Conservation (phyloP, 768 basidiomycete genomes). For the Pleurotus tuber-regium region DNA sequence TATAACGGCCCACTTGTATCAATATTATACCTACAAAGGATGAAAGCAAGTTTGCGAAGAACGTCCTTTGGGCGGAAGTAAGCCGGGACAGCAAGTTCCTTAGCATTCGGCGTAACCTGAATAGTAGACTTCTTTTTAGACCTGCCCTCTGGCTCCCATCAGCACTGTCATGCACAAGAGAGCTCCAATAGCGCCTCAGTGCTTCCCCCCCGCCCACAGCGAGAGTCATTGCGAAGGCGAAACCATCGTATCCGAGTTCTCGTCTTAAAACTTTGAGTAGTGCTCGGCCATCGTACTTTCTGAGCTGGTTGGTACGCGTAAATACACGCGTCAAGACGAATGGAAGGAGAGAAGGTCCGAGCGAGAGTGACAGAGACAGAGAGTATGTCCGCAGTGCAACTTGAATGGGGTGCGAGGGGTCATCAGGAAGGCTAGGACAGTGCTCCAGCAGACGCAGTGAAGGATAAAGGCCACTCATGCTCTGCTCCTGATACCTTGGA, state of each 20-base stretch:
- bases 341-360: slow-evolving; percentile 64
- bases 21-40: slow-evolving; percentile 56
- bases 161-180: background rate
- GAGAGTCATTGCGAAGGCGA: slow-evolving; percentile 66
- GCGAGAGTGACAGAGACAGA: slow-evolving; percentile 59
- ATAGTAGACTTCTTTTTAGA: too few species aligned
- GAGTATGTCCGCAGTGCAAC: slow-evolving; percentile 67
- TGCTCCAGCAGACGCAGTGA: slow-evolving; percentile 9
- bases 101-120: background rate
- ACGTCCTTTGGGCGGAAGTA: slow-evolving; percentile 43
- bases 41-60: slow-evolving; percentile 55
- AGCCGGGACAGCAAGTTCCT: background rate
- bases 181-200: slow-evolving; percentile 44
- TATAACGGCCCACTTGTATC: slow-evolving; percentile 48
- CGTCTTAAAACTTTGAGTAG: slow-evolving; percentile 43
- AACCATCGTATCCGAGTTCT: slow-evolving; percentile 60
- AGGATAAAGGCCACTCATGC: too few species aligned
- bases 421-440: slow-evolving; percentile 28
- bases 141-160: background rate
- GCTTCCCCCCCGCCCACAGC: slow-evolving; percentile 64
- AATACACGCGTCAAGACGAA: slow-evolving; percentile 37
- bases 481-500: background rate
- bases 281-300: slow-evolving; percentile 19
- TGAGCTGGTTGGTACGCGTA: slow-evolving; percentile 18
- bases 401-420: slow-evolving; percentile 50